Evolutionary conservation across 495 filamentous ascomycete genomes (phyloP), one percentile per base, ranked within the genome.

Genomic region (Glonium stellatum): DNA sequence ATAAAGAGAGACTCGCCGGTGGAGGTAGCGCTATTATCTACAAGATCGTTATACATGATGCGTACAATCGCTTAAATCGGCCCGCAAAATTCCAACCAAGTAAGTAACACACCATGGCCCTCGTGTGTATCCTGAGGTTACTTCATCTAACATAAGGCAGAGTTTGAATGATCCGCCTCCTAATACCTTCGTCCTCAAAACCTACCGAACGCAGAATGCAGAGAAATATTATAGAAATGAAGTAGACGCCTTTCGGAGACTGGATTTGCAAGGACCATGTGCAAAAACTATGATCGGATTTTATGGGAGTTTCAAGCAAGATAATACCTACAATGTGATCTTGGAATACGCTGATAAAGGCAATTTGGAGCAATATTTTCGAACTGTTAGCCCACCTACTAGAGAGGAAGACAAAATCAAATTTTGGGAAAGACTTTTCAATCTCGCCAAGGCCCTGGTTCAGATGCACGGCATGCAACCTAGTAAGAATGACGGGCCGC

Each of bases 321-420:
- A 69, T 31, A 68, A 58, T 4, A 68, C 66, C 0, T 77, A 67
- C 55, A 73, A 77, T 57, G 61, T 80, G 0, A 61, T 81, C 36
- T 65, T 81, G 4, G 78, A 80, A 61, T 78, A 71, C 63, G 77
- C 72, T 4, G 73, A 79, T 54, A 57, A 64, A 36, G 77, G 77
- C 9, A 72, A 68, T 15, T 64, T 80, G n/a, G 70, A 72, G 25
- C 59, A 75, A 10, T 79, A 69, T 57, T 72, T 78, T 55, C 47
- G 62, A 46, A 64, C 22, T 8, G 68, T 57, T 18, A 44, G 54
- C 4, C 66, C 70, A 23, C 76, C 74, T 1, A 51, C 58, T 9
- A 69, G 55, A 23, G 64, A 56, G 27, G 58, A 64, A 22, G 74
- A 79, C 18, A 72, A 75, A 6, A 54, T 69, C 37, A 62, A 59